Evolutionary conservation across 73 alveolate genomes (phyloP).

Genomic region (Halteria grandinella): DNA sequence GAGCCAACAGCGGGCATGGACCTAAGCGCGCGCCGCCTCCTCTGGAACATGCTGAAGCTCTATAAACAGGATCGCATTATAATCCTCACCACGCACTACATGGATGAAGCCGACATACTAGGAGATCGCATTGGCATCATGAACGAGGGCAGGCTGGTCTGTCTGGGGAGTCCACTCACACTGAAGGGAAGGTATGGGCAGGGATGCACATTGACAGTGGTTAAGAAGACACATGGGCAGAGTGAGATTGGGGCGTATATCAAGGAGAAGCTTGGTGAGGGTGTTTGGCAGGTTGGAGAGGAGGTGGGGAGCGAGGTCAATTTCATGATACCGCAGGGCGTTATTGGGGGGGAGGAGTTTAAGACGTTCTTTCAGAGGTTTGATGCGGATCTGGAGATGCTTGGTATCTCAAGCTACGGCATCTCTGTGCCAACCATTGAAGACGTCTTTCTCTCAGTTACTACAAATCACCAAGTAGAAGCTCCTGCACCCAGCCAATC

Average conservation of each 20-base stretch:
- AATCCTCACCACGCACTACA: constrained; percentile 79
- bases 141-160: constrained; percentile 73
- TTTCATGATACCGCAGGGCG: constrained; percentile 53
- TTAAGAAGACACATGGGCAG: constrained; percentile 51
- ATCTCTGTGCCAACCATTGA: constrained; percentile 92
- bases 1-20: constrained; percentile 98
- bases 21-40: constrained; percentile 81
- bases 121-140: constrained; percentile 84
- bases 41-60: constrained; percentile 85
- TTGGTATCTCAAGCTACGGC: constrained; percentile 55
- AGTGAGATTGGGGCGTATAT: constrained; percentile 43
- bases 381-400: constrained; percentile 48
- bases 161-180: constrained; percentile 69
- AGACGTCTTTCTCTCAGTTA: constrained; percentile 94
- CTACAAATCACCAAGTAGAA: too few relatives aligned
- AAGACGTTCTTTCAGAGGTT: constrained; percentile 52
- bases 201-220: constrained; percentile 81
- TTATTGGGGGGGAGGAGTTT: constrained; percentile 12
- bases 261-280: constrained; percentile 9
- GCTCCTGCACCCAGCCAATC: too few relatives aligned
- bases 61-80: constrained; percentile 65
- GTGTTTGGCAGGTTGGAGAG: constrained; percentile 19
- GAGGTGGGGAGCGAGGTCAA: constrained; percentile 55
- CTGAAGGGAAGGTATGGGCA: constrained; percentile 71
- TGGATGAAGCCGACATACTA: constrained; percentile 83